phyloP scores from a whole-genome alignment of 306 rosid genomes.

The Cicer pinnatifidum region DNA sequence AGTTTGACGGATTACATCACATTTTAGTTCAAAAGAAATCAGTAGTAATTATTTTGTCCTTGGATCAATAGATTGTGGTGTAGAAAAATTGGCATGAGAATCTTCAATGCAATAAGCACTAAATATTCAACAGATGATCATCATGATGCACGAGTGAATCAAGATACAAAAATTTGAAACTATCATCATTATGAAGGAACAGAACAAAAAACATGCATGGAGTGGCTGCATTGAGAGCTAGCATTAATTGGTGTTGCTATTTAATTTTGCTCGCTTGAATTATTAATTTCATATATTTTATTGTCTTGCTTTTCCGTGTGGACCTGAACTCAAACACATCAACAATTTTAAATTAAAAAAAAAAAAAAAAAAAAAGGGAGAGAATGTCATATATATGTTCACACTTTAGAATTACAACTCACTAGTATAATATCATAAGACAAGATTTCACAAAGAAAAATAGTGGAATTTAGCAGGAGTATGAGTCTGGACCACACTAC shows the following conservation, averaged over 20 bases:
- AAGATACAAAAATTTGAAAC: conserved; percentile 36
- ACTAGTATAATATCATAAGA: no score
- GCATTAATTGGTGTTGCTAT: background rate
- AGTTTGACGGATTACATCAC: conserved; percentile 4
- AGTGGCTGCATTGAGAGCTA: background rate
- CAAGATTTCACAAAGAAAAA: no score
- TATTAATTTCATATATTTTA: background rate
- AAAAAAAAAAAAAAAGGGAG: no score
- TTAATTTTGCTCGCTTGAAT: background rate
- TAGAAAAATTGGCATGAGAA: conserved; percentile 40
- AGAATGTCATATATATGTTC: no score
- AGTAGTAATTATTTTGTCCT: conserved; percentile 44
- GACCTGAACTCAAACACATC: conserved; percentile 27
- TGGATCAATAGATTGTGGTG: conserved; percentile 15
- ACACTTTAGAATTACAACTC: no score
- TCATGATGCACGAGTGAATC: conserved; percentile 42
- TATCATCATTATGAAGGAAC: conserved; percentile 19
- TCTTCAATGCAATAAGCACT: conserved; percentile 41
- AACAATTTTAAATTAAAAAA: no score
- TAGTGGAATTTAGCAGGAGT: no score
- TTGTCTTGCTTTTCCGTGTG: conserved; percentile 35
- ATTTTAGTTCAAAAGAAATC: conserved; percentile 27
- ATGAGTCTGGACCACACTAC: no score
- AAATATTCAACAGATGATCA: conserved; percentile 45
- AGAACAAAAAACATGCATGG: conserved; percentile 1